Conservation (phyloP, 1,284 basidiomycete species). For the Neolentinus lepideus region DNA sequence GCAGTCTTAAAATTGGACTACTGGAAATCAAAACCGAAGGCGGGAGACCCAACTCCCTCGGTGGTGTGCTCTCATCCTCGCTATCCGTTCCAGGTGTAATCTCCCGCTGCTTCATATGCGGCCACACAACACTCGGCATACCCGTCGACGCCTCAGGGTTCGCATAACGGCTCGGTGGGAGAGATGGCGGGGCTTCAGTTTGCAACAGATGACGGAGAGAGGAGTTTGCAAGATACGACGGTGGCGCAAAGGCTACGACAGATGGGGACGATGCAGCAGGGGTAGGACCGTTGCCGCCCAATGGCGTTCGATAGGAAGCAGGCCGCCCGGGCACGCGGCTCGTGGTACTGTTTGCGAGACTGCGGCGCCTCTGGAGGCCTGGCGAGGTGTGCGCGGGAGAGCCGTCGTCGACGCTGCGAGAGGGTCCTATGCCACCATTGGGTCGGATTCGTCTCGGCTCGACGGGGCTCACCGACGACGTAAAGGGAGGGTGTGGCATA, state of each 20-base stretch:
- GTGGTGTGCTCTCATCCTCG: constrained; percentile 49
- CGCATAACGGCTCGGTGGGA: constrained; percentile 28
- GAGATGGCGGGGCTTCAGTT: constrained; percentile 43
- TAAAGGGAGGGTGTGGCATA: not conserved
- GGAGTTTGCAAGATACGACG: constrained; percentile 69
- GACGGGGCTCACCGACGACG: not conserved
- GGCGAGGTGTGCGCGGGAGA: not conserved
- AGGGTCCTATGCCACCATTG: not conserved
- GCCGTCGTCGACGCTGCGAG: not conserved
- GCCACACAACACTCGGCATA: constrained; percentile 16
- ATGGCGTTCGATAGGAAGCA: not conserved
- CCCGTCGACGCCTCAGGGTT: constrained; percentile 7
- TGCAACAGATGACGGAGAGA: constrained; percentile 61
- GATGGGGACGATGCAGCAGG: not conserved
- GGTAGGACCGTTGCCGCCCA: not conserved
- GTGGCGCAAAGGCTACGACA: constrained; percentile 45
- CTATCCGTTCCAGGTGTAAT: constrained; percentile 38
- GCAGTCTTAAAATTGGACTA: constrained; percentile 50
- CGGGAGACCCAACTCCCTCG: constrained; percentile 33
- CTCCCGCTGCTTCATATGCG: constrained; percentile 22
- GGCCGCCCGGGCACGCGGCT: not conserved
- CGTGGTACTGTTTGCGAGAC: not conserved
- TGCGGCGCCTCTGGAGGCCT: not conserved
- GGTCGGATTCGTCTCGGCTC: not conserved
- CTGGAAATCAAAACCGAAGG: constrained; percentile 21